phyloP scores from a whole-genome alignment of 441 rosid species.

The Sinapis alba region DNA sequence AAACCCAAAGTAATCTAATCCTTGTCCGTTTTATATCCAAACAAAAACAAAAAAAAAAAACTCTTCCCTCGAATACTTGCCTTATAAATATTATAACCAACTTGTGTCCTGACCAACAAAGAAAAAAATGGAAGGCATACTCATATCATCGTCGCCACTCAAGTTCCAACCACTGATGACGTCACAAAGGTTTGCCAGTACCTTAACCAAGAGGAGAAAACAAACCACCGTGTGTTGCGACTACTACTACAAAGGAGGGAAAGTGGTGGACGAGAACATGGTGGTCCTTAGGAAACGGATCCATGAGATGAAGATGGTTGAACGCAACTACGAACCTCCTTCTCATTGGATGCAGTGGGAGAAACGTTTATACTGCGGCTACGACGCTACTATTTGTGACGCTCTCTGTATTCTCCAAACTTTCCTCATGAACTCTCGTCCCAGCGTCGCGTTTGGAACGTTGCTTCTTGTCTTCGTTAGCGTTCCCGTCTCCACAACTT shows the following conservation, averaged over 20 bases:
- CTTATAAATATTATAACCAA: constrained; percentile 7
- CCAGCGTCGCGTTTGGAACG: constrained; percentile 57
- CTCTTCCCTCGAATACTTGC: neutral
- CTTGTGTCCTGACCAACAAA: constrained; percentile 19
- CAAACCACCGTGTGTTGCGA: constrained; percentile 20
- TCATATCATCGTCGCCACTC: constrained; percentile 20
- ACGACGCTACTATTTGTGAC: constrained; percentile 52
- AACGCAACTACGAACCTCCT: constrained; percentile 60
- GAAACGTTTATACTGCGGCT: constrained; percentile 49
- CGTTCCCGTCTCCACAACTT: constrained; percentile 42
- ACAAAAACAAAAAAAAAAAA: neutral
- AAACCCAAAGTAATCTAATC: neutral
- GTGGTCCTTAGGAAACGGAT: constrained; percentile 62
- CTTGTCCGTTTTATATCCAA: neutral
- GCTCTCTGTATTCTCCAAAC: constrained; percentile 49
- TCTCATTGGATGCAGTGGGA: constrained; percentile 72
- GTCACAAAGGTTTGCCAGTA: neutral
- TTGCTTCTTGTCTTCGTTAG: constrained; percentile 45
- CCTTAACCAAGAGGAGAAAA: constrained; percentile 23
- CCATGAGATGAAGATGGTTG: constrained; percentile 64
- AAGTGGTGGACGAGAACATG: constrained; percentile 59
- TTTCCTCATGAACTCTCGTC: constrained; percentile 59
- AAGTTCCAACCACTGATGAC: constrained; percentile 6
- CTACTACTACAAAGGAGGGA: constrained; percentile 35
- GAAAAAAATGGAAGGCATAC: constrained; percentile 22